Base-by-base conservation (phyloP, 208 protist species). In the Crithidia fasciculata region DNA sequence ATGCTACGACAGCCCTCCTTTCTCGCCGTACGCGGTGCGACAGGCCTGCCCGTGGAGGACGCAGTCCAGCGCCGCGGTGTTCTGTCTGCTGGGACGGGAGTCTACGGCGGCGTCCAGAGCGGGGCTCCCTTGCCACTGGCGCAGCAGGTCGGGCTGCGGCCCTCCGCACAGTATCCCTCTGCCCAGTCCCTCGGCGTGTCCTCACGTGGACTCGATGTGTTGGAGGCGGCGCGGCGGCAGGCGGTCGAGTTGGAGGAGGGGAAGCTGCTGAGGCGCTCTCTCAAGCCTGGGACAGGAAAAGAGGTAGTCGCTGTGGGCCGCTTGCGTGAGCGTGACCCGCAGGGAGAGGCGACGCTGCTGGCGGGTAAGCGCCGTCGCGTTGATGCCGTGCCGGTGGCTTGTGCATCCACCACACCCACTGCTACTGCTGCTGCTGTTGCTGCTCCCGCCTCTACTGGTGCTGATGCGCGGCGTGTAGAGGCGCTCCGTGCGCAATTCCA, bases 21-120 rank as follows among this genome's bases (percentile, higher is more conserved):
- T 66, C 77, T 93, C 43, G 87, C 88, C 7, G 89, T 94, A 45
- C 76, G 77, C 53, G 86, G 86, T 16, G 75, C 58, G 13, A 84
- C 74, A 6, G 89, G 89, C 2, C 79, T 90, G 5, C 88, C 88
- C 9, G 69, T 81, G 12, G 73, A 71, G n/a, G 78, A 78, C n/a
- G 61, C 72, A n/a, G 74, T 59, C 18, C 68, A n/a, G 47, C 67
- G 74, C 15, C 62, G 44, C 28, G 37, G 74, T 43, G 0, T 80
- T 55, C 43, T 49, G 57, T 54, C 62, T 15, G 56, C 71, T 18
- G 50, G 72, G 66, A 60, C 61, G 13, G 85, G 83, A 8, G 71
- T 84, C 37, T 93, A 93, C 73, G 83, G 81, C 19, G 82, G 85
- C 36, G 88, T 93, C 40, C 68, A 64, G 8, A 36, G 68, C 44